A percentile compares a stretch with the other conserved stretches of the same genome.
These are phyloP conservation scores for Colletotrichum limetticola DNA, from an alignment of 2,329 filamentous ascomycete species.

Conservation along the genomic window DNA sequence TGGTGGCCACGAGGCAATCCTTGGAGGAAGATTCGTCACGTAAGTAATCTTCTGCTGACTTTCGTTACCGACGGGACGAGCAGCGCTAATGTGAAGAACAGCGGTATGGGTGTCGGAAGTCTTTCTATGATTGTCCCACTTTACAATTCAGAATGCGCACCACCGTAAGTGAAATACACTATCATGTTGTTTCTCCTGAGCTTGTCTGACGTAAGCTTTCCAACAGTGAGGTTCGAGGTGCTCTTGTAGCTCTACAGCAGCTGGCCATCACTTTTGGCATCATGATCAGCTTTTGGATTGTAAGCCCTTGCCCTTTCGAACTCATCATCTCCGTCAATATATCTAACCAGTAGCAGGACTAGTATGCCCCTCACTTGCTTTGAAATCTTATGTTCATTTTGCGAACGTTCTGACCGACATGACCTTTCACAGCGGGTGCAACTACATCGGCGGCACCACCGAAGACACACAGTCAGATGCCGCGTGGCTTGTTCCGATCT, in stretches of 20 bases:
- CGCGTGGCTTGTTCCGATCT: conserved; percentile 80
- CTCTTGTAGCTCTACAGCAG: conserved; percentile 59
- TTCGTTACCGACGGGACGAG: too few species aligned
- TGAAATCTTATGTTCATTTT: background rate
- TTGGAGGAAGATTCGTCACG: conserved; percentile 79
- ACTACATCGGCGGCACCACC: conserved; percentile 69
- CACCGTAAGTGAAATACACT: conserved; percentile 44
- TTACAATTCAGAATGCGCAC: conserved; percentile 59
- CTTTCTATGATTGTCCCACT: conserved; percentile 75
- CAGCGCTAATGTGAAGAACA: conserved; percentile 32
- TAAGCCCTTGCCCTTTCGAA: conserved; percentile 15
- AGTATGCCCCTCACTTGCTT: background rate
- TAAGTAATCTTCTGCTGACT: conserved; percentile 39
- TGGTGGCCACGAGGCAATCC: conserved; percentile 68
- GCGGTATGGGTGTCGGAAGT: conserved; percentile 75
- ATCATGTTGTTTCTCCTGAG: too few species aligned
- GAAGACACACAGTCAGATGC: conserved; percentile 67
- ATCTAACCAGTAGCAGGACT: conserved; percentile 15
- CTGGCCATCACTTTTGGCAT: conserved; percentile 71
- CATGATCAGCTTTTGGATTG: conserved; percentile 72
- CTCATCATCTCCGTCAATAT: background rate
- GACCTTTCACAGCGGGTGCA: conserved; percentile 61
- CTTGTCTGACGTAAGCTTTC: background rate
- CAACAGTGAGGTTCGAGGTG: conserved; percentile 50
- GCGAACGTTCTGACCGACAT: conserved; percentile 36